Percentiles rank a stretch among this genome's conserved stretches.
Conservation (phyloP, 371 early-diverging fungal genomes). For the Circinella minor region DNA sequence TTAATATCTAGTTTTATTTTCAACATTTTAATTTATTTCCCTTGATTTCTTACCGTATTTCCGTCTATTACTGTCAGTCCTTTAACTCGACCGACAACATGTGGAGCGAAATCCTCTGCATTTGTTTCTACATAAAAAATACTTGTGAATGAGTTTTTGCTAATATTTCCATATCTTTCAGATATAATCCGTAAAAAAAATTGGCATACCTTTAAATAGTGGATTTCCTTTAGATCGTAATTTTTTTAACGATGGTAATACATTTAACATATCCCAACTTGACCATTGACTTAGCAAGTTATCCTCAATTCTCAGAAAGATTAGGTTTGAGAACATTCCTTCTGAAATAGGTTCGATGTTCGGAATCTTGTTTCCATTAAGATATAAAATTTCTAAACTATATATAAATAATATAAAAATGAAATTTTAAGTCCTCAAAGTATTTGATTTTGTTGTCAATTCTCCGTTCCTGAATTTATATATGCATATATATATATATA, state of each 20-base stretch:
- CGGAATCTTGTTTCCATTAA: conserved; percentile 54
- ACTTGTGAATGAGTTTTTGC: too few relatives aligned
- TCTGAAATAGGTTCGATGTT: conserved; percentile 15
- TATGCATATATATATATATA: too few relatives aligned
- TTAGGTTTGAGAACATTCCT: conserved; percentile 33
- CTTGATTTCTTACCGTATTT: conserved; percentile 35
- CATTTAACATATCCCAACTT: conserved; percentile 51
- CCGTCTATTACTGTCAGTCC: conserved; percentile 38
- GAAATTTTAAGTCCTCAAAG: too few relatives aligned
- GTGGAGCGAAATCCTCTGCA: conserved; percentile 28
- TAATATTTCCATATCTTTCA: too few relatives aligned
- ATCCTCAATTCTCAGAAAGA: conserved; percentile 45
- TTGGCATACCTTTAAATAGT: conserved; percentile 36
- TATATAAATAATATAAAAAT: neutral
- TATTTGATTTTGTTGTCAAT: too few relatives aligned
- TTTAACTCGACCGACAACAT: conserved; percentile 44
- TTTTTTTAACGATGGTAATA: conserved; percentile 37
- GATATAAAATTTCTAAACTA: conserved; percentile 48
- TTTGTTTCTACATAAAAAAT: conserved; percentile 17
- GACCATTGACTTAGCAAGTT: conserved; percentile 49
- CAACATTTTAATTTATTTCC: neutral
- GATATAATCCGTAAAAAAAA: neutral
- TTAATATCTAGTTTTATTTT: neutral
- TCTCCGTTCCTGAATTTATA: too few relatives aligned
- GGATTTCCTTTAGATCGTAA: conserved; percentile 60